A percentile compares a stretch with the other conserved stretches of the same genome.
phyloP scores from a whole-genome alignment of 164 flowering plant genomes.

The Liriodendron chinense region DNA sequence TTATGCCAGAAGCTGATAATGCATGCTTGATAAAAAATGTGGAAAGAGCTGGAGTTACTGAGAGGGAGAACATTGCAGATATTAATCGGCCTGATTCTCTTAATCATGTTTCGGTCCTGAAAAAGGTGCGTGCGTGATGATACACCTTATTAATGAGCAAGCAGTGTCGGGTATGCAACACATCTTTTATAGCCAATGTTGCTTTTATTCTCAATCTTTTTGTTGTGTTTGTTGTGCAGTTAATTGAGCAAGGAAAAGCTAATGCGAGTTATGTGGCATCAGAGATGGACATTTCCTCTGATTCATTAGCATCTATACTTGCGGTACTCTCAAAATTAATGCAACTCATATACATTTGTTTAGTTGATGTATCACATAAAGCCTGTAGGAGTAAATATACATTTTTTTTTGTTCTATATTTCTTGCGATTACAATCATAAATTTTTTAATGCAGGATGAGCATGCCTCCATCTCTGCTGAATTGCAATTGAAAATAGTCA shows the following conservation, averaged over 20 bases:
- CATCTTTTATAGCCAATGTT: not conserved
- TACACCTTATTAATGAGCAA: not conserved
- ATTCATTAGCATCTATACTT: conserved; percentile 46
- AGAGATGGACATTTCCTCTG: conserved; percentile 65
- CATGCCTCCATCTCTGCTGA: conserved; percentile 38
- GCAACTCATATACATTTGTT: not conserved
- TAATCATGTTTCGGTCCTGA: conserved; percentile 41
- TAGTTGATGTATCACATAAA: not conserved
- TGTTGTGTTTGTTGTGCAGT: conserved; percentile 33
- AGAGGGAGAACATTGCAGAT: conserved; percentile 26
- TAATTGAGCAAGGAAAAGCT: conserved; percentile 73
- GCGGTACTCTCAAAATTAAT: conserved; percentile 39
- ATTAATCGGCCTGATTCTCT: conserved; percentile 24
- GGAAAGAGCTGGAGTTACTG: conserved; percentile 18
- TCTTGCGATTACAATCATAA: not conserved
- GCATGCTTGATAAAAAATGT: conserved; percentile 15
- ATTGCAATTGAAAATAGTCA: conserved; percentile 43
- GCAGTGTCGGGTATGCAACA: not conserved
- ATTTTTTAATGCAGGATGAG: conserved; percentile 46
- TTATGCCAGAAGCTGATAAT: conserved; percentile 29
- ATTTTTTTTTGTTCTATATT: not conserved
- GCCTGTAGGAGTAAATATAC: not conserved
- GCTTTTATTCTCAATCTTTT: not conserved
- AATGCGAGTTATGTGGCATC: conserved; percentile 56
- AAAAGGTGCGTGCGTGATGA: conserved; percentile 52